phyloP scores from a whole-genome alignment of 2,329 filamentous ascomycete genomes.

The Fusarium austroafricanum region DNA sequence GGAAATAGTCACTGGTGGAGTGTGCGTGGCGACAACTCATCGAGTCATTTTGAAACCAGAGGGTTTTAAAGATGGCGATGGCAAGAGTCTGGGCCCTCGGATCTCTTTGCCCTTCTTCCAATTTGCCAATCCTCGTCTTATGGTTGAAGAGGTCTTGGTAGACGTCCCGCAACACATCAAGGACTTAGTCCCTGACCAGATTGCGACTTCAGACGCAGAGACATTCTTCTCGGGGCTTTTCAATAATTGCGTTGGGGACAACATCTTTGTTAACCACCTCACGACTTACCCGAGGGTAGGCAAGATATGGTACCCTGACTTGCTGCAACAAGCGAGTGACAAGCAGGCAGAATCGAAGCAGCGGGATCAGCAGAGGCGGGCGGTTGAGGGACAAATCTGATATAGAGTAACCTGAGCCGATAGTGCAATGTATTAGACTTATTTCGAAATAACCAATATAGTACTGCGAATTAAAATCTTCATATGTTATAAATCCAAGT shows the following conservation, averaged over 20 bases:
- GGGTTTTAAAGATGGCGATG: not conserved
- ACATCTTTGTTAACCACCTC: not conserved
- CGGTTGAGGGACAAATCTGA: not conserved
- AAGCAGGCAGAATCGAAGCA: not conserved
- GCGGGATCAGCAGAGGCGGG: not conserved
- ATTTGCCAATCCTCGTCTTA: not conserved
- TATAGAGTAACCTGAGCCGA: not conserved
- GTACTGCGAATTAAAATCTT: no score
- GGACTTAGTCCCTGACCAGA: not conserved
- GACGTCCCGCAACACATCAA: not conserved
- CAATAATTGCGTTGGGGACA: not conserved
- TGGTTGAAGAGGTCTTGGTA: not conserved
- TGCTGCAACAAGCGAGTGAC: not conserved
- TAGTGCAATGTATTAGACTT: not conserved
- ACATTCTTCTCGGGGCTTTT: not conserved
- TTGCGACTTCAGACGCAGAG: not conserved
- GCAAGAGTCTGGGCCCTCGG: not conserved
- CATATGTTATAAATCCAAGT: no score
- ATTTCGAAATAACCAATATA: not conserved
- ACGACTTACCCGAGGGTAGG: not conserved
- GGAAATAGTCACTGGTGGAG: not conserved
- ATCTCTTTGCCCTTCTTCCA: not conserved
- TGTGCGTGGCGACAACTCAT: not conserved
- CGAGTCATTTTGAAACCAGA: not conserved
- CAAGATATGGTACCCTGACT: not conserved